Evolutionary conservation across 345 rosid species (phyloP), one percentile per base, ranked within the genome.

Genomic region (Mercurialis annua): DNA sequence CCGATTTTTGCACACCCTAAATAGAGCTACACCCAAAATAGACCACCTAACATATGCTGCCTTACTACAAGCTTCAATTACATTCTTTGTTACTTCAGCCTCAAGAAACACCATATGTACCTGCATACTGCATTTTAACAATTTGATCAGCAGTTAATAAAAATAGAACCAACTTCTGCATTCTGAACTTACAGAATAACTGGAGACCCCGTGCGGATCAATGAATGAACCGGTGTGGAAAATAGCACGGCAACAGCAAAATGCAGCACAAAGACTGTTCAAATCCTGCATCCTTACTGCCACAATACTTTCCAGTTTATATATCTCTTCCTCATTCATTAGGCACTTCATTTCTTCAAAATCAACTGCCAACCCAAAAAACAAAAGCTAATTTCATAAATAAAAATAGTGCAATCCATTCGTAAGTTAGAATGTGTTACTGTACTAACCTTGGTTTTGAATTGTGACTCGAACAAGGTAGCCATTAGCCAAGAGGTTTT

Each of bases 191-290:
- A 77, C 84, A 5, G 77, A 62, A 54, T 81, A 81, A 26, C 81
- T 81, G 33, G 80, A 58, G 31, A 81, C 23, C 20, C 84, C 84
- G 54, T 75, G 80, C 10, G 81, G 82, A 58, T 81, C 84, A n/a
- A 81, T 72, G 18, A 75, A 78, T 34, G 82, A 81, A 33, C 80
- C 77, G 23, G 78, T 81, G 55, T 81, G 81, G 40, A 81, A 81
- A 58, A 81, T 73, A 20, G 80, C 80, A 75, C 75, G 75, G 63
- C 84, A 77, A 10, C 84, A 81, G 31, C 70, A 72, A 49, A 81
- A 81, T 62, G 80, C 84, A 46, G 72, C 54, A 34, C 84, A 70
- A 0, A 81, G 78, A 47, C 69, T 52, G 56, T 54, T 71, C 44
- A 72, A 8, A 47, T 75, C 69, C 26, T 49, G 68, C 78, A 81